These are phyloP conservation scores for Malus fusca DNA, from an alignment of 306 rosid species.

Conservation along the genomic window DNA sequence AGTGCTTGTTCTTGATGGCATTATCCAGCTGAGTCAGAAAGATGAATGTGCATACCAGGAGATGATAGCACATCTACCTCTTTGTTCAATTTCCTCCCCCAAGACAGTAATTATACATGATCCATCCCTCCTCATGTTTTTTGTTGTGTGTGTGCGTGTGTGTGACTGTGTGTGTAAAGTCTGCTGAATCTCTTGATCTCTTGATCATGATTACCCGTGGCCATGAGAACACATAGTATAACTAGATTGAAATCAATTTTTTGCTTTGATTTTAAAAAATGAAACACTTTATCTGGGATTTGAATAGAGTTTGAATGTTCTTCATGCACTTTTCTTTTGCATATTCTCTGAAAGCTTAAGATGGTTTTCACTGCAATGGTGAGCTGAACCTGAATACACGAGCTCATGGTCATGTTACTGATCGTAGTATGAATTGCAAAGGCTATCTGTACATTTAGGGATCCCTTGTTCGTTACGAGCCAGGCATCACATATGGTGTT, in stretches of 20 bases:
- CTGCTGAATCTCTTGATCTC: neutral
- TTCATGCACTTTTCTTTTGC: neutral
- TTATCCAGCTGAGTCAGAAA: constrained; percentile 89
- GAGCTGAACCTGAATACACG: neutral
- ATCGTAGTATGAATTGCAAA: neutral
- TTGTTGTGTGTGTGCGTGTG: neutral
- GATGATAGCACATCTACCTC: constrained; percentile 97
- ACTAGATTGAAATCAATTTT: neutral
- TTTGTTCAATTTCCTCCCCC: constrained; percentile 82
- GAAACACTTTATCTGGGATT: neutral
- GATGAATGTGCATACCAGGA: constrained; percentile 99
- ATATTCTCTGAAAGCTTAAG: neutral
- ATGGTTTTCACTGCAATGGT: neutral
- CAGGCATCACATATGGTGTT: neutral
- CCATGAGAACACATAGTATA: neutral
- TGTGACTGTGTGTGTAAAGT: neutral
- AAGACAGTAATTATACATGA: constrained; percentile 44
- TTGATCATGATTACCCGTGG: neutral
- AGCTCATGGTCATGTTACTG: neutral
- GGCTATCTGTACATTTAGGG: neutral
- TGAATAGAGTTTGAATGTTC: neutral
- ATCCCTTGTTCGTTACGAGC: neutral
- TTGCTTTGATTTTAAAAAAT: neutral
- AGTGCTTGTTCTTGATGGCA: constrained; percentile 97
- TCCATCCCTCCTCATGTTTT: neutral